Conservation (phyloP, 1,139 yeast species). For the Yamadazyma triangularis region DNA sequence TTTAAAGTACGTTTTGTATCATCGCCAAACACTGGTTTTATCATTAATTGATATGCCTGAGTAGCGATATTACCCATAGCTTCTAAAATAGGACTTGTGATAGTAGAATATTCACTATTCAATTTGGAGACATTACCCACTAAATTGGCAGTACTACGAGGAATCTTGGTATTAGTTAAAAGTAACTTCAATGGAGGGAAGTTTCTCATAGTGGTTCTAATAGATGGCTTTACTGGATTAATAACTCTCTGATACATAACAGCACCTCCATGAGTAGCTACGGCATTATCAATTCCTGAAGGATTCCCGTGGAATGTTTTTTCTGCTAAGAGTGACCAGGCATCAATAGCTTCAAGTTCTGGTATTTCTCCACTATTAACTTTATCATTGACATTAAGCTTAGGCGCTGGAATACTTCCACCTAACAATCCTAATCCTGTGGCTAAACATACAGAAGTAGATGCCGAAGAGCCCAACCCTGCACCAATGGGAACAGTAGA, state of each 20-base stretch:
- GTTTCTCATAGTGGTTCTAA: slow-evolving; percentile 60
- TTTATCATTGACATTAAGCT: slow-evolving; percentile 21
- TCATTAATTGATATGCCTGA: slow-evolving; percentile 64
- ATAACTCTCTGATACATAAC: slow-evolving; percentile 75
- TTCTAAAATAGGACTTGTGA: slow-evolving; percentile 57
- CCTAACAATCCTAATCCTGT: slow-evolving; percentile 68
- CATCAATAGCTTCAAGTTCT: slow-evolving; percentile 62
- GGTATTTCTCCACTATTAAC: slow-evolving; percentile 30
- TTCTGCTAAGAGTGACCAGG: slow-evolving; percentile 92
- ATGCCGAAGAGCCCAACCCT: slow-evolving; percentile 93
- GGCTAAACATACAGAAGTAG: slow-evolving; percentile 80
- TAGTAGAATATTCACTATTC: slow-evolving; percentile 48
- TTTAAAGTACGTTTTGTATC: slow-evolving; percentile 46
- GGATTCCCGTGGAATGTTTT: slow-evolving; percentile 96
- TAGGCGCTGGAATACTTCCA: slow-evolving; percentile 42
- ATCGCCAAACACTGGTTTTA: slow-evolving; percentile 44
- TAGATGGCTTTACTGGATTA: slow-evolving; percentile 49
- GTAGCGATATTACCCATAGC: slow-evolving; percentile 66
- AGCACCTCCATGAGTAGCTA: slow-evolving; percentile 95
- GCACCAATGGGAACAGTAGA: slow-evolving; percentile 95
- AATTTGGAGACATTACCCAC: slow-evolving; percentile 72
- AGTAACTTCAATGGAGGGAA: slow-evolving; percentile 75
- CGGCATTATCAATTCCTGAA: slow-evolving; percentile 94
- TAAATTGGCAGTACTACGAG: slow-evolving; percentile 80
- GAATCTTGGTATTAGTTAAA: slow-evolving; percentile 79